Conservation (phyloP, 306 rosid genomes). For the Prunus mongolica region DNA sequence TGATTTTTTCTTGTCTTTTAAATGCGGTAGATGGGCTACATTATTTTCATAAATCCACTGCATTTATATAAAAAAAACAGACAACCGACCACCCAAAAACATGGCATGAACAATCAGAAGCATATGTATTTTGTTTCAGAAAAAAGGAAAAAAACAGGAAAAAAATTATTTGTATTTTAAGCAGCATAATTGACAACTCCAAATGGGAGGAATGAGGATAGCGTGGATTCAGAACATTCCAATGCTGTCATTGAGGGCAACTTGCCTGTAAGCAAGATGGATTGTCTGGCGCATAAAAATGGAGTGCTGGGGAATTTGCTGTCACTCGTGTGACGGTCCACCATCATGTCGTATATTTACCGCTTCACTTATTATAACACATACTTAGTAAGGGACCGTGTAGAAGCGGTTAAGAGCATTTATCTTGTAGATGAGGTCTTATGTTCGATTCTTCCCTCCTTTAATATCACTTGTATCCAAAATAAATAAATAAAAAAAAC, state of each 20-base stretch:
- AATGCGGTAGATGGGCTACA: no score
- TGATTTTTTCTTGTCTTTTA: not conserved
- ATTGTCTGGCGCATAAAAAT: not conserved
- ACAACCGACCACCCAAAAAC: not conserved
- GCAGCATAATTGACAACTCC: not conserved
- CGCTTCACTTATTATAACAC: no score
- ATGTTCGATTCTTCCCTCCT: no score
- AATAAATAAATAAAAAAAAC: accelerated
- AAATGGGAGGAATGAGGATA: not conserved
- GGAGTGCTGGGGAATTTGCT: not conserved
- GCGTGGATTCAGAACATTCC: not conserved
- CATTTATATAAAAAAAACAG: no score
- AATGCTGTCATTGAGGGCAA: not conserved
- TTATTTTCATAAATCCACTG: no score
- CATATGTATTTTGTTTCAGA: not conserved
- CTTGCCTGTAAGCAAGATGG: not conserved
- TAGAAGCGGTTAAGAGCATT: no score
- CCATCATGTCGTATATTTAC: no score
- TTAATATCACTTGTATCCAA: no score
- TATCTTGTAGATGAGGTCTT: no score
- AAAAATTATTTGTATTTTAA: not conserved
- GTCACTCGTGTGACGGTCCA: not conserved
- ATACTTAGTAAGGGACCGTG: no score
- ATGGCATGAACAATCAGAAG: not conserved
- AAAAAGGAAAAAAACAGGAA: no score